A percentile compares a stretch with the other conserved stretches of the same genome.
Conservation (phyloP, 495 filamentous ascomycete species). For the Xylaria curta region DNA sequence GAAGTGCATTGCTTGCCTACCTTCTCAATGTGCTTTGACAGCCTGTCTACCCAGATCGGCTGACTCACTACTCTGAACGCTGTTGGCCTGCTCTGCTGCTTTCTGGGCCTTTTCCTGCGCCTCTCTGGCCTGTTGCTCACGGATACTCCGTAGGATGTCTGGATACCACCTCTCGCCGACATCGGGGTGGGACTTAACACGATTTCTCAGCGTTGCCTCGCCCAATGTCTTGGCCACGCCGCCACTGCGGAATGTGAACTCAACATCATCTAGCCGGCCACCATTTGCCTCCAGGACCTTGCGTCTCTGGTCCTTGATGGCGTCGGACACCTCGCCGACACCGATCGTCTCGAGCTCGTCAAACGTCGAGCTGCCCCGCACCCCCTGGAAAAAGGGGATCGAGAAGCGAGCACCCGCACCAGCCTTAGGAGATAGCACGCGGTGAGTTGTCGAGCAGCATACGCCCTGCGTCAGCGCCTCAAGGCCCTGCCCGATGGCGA, state of each 20-base stretch:
- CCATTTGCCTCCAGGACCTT: constrained; percentile 57
- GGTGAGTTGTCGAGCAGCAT: constrained; percentile 84
- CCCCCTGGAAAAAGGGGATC: constrained; percentile 93
- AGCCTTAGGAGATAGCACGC: constrained; percentile 69
- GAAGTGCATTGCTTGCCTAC: neutral
- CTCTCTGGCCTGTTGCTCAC: constrained; percentile 52
- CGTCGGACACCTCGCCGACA: constrained; percentile 70
- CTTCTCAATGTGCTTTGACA: constrained; percentile 49
- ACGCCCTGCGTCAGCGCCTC: constrained; percentile 91
- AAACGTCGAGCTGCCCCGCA: constrained; percentile 80
- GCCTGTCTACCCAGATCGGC: constrained; percentile 36
- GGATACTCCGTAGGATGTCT: constrained; percentile 62
- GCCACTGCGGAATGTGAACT: constrained; percentile 77
- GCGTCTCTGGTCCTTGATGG: constrained; percentile 63
- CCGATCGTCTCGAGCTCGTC: constrained; percentile 66
- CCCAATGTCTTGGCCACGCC: constrained; percentile 69
- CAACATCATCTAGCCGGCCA: constrained; percentile 69
- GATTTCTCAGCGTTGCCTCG: constrained; percentile 83
- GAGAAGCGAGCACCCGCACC: constrained; percentile 78
- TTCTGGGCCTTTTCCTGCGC: constrained; percentile 36
- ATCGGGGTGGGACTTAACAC: constrained; percentile 90
- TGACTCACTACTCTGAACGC: constrained; percentile 31
- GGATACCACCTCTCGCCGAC: constrained; percentile 89
- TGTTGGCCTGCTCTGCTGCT: constrained; percentile 29
- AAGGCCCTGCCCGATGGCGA: constrained; percentile 91